Base-by-base conservation (phyloP, 768 basidiomycete genomes). In the Russula olivacea region DNA sequence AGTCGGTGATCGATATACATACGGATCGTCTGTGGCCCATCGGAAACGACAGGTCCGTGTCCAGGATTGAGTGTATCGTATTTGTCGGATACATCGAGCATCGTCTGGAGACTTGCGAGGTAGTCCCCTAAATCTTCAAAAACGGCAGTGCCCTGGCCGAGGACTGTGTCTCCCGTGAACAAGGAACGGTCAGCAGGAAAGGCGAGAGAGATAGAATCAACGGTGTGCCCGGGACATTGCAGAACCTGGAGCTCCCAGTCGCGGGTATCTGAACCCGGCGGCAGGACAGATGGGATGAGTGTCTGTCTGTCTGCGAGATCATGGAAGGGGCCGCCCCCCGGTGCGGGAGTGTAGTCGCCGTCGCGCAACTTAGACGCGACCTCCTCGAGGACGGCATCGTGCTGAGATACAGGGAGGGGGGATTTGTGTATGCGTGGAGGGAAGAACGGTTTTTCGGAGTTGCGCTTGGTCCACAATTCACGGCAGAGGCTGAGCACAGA, bases 181-280 rank as follows among this genome's bases (percentile, higher is more conserved):
- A 98, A 79, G 0, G 85, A 86, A 28, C 77, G 75, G 69, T 95
- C 91, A 50, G 81, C 80, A 0, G 82, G 78, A 55, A 93, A 76
- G 59, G 86, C 76, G 43, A 98, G 76, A 54, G 80, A 86, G 70
- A 97, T 81, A 3, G 91, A 94, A 72, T 98, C 96, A 51, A 76
- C 69, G 0, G 96, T 98, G 68, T 98, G 96, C 0, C 96, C 96
- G 0, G 96, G 96, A 0, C 91, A 87, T 71, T 92, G 86, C 0
- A 98, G 69, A 25, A 97, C 83, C 28, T 79, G 79, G 11, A 97
- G 79, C 7, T 72, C 69, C 19, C 76, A 50, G 38, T 71, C 66
- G 9, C 49, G 51, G 32, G 61, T 11, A 43, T 63, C 51, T 7
- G 53, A 40, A 36, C 61, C 55, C 11, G 64, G 30, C 6, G 38